These are phyloP conservation scores for Sungouiozyma ichnusensis DNA, from an alignment of 805 yeast species.

Conservation along the genomic window DNA sequence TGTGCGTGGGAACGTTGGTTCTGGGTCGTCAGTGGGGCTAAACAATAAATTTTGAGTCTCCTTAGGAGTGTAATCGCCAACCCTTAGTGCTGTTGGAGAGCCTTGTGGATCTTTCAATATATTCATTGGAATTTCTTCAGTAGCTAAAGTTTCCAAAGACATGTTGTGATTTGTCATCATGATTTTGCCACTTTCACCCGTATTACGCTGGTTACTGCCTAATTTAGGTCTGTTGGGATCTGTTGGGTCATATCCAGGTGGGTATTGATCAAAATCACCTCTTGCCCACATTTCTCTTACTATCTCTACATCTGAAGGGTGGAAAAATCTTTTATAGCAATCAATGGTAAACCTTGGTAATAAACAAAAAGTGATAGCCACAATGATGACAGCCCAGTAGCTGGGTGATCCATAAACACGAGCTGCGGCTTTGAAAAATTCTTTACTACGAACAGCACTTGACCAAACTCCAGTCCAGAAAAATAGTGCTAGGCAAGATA, in stretches of 20 bases:
- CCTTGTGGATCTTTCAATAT: constrained; percentile 19
- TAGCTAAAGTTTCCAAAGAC: constrained; percentile 25
- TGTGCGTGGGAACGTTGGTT: constrained; percentile 1
- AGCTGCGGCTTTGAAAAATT: constrained; percentile 58
- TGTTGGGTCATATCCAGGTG: constrained; percentile 66
- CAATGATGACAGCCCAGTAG: constrained; percentile 58
- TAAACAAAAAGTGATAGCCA: constrained; percentile 55
- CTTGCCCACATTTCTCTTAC: constrained; percentile 57
- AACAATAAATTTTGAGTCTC: constrained; percentile 20
- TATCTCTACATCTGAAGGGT: constrained; percentile 63
- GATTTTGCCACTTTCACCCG: constrained; percentile 28
- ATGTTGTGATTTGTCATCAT: constrained; percentile 8
- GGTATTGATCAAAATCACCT: constrained; percentile 62
- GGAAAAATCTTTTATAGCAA: constrained; percentile 39
- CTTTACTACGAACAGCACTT: constrained; percentile 40
- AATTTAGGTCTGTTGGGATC: constrained; percentile 56
- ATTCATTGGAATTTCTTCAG: constrained; percentile 33
- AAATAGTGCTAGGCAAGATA: constrained; percentile 52
- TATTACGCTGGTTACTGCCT: constrained; percentile 21
- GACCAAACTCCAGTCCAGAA: constrained; percentile 82
- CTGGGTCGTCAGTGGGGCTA: constrained; percentile 11
- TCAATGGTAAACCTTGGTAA: constrained; percentile 60
- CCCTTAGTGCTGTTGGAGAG: constrained; percentile 18
- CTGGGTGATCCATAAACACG: constrained; percentile 50
- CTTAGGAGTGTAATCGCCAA: constrained; percentile 18